Percentiles rank a stretch among this genome's conserved stretches.
Conservation (phyloP, 495 filamentous ascomycete species). For the Tuber borchii region DNA sequence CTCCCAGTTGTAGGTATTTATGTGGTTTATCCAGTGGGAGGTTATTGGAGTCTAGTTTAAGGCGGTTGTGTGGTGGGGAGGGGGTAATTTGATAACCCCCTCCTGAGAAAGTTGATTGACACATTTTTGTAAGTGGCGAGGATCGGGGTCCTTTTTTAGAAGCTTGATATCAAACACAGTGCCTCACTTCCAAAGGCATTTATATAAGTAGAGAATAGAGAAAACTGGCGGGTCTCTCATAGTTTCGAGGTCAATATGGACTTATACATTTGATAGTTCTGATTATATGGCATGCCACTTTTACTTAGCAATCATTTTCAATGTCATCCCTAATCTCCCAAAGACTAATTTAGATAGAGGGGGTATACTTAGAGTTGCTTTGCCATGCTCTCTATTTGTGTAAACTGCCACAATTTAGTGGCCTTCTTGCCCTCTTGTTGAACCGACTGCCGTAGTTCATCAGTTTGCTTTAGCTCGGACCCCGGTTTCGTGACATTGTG, state of each 20-base stretch:
- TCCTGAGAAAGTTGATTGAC: neutral
- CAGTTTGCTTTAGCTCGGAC: neutral
- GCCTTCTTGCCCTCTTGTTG: no score
- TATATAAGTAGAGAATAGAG: neutral
- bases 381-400: neutral
- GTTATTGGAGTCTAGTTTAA: neutral
- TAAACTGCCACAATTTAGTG: no score
- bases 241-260: neutral
- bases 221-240: neutral
- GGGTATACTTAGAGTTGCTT: neutral
- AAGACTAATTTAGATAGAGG: neutral
- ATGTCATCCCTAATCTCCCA: neutral
- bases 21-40: neutral
- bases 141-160: neutral
- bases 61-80: neutral
- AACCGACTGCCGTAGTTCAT: no score
- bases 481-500: no score
- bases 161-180: neutral
- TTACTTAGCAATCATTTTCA: neutral
- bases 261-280: neutral
- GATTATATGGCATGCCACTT: neutral
- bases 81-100: neutral
- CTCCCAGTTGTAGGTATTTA: neutral
- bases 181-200: neutral
- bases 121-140: neutral